Base-by-base conservation (phyloP, 352 stramenopile species). In the Phytopythium delawarense region DNA sequence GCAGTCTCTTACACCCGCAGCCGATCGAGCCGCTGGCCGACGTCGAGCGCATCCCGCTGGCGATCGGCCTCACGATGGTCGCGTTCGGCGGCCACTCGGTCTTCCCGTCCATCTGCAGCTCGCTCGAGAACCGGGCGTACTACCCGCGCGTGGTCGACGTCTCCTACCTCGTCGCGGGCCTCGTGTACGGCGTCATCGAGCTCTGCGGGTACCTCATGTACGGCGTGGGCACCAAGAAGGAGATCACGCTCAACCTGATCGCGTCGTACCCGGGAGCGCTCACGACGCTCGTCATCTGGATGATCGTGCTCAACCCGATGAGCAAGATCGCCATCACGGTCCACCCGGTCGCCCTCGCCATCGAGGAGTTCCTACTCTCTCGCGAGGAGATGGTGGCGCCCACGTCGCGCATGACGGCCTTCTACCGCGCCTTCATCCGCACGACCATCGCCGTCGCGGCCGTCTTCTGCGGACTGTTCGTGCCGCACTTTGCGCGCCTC, bases 71-170 rank as follows among this genome's bases (percentile, higher is more conserved):
- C 15, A 90, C 83, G 4, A 94, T 94, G 81, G 87, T 96, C 35
- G 86, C 86, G 39, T 96, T 96, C 40, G 87, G 84, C 15, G 87
- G 87, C 35, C 87, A 96, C 72, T 93, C 86, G 30, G 84, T 93
- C 35, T 95, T 96, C 66, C 87, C 84, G n/a, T 91, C 82, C n/a
- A 96, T 96, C 59, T 94, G 89, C 64, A 88, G 78, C 69, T 94
- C 87, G 46, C 84, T 96, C 72, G 64, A 70, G 7, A 76, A 91
- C 65, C 75, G 76, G 32, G 48, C 64, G 8, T 61, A 86, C 56
- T 96, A 91, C 66, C 79, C 81, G 1, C 66, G 66, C 34, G 74
- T 95, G 34, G 69, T 95, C 50, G 74, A 94, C 69, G 63, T 89
- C 28, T 79, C 81, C 18, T 96, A 94, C 74, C 34, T 82, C 7